A percentile compares a stretch with the other conserved stretches of the same genome.
Evolutionary conservation across 225 moss, liverwort and hornwort species (phyloP).

Genomic region (Anthoceros angustus): DNA sequence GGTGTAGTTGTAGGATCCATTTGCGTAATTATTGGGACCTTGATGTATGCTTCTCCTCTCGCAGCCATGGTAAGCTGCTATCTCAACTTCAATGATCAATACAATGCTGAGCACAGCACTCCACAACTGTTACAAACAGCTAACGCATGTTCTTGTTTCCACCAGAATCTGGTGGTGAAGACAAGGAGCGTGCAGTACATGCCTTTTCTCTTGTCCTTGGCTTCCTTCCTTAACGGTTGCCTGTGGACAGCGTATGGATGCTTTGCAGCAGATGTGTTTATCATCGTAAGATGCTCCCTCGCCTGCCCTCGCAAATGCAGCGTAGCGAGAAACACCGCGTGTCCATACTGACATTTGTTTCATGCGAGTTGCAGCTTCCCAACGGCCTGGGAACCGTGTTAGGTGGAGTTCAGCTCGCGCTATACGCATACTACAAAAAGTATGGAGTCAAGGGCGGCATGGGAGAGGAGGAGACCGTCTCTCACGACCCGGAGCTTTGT

Average conservation of each 20-base stretch:
- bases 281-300: constrained; percentile 36
- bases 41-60: constrained; percentile 75
- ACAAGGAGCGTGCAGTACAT: constrained; percentile 54
- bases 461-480: background rate
- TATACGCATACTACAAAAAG: constrained; percentile 29
- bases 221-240: constrained; percentile 49
- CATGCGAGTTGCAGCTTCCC: constrained; percentile 17
- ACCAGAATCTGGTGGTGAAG: constrained; percentile 52
- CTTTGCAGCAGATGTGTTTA: constrained; percentile 50
- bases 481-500: background rate
- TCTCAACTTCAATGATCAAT: background rate
- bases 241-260: constrained; percentile 62
- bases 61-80: constrained; percentile 33
- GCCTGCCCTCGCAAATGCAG: background rate
- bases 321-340: background rate
- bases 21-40: constrained; percentile 55
- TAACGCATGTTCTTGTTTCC: background rate
- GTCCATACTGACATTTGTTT: background rate
- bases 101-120: background rate
- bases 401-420: constrained; percentile 15
- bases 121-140: background rate
- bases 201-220: constrained; percentile 51
- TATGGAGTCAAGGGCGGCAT: constrained; percentile 9
- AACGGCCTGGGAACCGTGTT: constrained; percentile 33
- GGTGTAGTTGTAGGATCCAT: constrained; percentile 45